phyloP scores from a whole-genome alignment of 495 filamentous ascomycete species.

The Neurospora tetraspora region DNA sequence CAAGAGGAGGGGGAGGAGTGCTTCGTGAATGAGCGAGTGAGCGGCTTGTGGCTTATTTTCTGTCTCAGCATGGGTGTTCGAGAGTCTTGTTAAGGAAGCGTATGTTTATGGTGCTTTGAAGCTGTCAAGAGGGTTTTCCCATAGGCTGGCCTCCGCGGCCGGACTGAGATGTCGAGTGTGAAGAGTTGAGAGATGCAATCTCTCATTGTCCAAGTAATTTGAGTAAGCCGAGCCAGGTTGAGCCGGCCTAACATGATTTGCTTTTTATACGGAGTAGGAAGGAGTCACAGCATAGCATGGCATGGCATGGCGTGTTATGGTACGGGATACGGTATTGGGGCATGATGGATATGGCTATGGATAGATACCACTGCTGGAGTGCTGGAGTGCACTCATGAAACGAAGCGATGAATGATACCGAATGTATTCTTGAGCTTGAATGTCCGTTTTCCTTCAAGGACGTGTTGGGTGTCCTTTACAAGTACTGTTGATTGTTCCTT shows the following conservation, averaged over 20 bases:
- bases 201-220: background rate
- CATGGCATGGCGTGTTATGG: background rate
- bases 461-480: background rate
- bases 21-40: background rate
- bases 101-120: background rate
- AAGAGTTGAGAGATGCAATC: background rate
- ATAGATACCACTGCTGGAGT: background rate
- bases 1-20: slow-evolving; percentile 16
- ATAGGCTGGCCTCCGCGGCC: too few species aligned
- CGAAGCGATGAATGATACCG: background rate
- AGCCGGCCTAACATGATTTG: background rate
- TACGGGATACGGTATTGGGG: background rate
- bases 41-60: background rate
- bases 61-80: background rate
- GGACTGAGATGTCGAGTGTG: background rate
- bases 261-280: background rate
- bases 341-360: background rate
- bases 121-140: background rate
- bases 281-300: background rate
- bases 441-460: background rate
- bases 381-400: background rate
- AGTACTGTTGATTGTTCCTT: background rate
- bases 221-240: background rate
- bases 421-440: background rate
- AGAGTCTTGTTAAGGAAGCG: background rate